Conservation (phyloP, 345 rosid species). For the Clarkia xantiana region DNA sequence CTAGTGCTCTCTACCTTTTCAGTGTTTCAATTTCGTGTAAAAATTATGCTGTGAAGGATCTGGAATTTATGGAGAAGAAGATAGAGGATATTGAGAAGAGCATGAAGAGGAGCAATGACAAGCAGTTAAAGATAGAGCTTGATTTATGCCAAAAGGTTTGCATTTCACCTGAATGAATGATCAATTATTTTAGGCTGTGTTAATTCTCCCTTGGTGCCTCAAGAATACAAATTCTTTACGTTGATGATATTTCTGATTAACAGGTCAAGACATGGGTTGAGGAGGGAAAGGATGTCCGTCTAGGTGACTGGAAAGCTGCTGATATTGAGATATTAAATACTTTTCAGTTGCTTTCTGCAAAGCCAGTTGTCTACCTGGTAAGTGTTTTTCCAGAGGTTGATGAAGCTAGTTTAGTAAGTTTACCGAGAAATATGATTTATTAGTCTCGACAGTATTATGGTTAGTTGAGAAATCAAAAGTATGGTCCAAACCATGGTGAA, state of each 20-base stretch:
- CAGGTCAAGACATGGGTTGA: conserved; percentile 76
- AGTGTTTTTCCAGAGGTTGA: conserved; percentile 3
- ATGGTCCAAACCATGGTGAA: too few species aligned
- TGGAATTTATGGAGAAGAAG: conserved; percentile 70
- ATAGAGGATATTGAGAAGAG: conserved; percentile 87
- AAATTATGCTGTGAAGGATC: conserved; percentile 40
- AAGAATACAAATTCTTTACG: neutral
- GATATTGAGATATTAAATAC: conserved; percentile 85
- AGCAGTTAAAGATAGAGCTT: conserved; percentile 68
- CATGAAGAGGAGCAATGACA: conserved; percentile 99
- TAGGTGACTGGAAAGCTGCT: conserved; percentile 98
- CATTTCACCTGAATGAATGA: neutral
- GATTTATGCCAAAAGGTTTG: conserved; percentile 50
- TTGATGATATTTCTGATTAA: conserved; percentile 9
- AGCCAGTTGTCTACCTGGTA: conserved; percentile 95
- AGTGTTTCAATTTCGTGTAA: too few species aligned
- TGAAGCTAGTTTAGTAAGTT: too few species aligned
- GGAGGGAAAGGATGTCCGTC: conserved; percentile 76
- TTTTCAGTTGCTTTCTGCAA: conserved; percentile 91
- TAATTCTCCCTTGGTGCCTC: neutral
- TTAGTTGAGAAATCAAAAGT: too few species aligned
- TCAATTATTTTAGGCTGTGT: neutral
- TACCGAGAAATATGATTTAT: too few species aligned
- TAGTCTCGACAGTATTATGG: too few species aligned
- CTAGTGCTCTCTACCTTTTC: too few species aligned